Conservation (phyloP, 2,329 filamentous ascomycete genomes). For the Calonectria multiphialidica region DNA sequence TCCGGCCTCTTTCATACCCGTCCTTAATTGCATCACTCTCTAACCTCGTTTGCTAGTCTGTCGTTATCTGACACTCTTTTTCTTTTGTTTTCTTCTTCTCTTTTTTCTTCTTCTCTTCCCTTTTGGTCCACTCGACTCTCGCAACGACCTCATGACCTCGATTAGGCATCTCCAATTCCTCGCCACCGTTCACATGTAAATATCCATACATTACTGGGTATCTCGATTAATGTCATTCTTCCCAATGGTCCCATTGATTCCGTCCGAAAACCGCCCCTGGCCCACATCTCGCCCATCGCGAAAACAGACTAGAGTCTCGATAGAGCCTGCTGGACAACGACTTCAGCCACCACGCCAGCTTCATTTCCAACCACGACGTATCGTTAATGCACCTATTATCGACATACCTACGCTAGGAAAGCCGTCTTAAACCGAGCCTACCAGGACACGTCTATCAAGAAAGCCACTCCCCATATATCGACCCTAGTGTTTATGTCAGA, state of each 20-base stretch:
- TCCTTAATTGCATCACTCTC: not conserved
- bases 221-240: not conserved
- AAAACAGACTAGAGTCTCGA: not conserved
- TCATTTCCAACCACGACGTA: not conserved
- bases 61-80: not conserved
- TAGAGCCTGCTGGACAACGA: not conserved
- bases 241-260: not conserved
- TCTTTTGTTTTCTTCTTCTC: not conserved
- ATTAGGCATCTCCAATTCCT: not conserved
- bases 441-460: constrained; percentile 52
- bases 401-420: not conserved
- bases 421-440: constrained; percentile 41
- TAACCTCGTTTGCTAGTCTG: not conserved
- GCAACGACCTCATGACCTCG: not conserved
- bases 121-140: not conserved
- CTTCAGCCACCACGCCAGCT: not conserved
- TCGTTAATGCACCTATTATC: not conserved
- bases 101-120: not conserved
- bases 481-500: constrained; percentile 45
- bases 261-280: not conserved
- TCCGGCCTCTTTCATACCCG: not conserved
- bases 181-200: not conserved
- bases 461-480: constrained; percentile 47
- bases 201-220: not conserved
- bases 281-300: not conserved